Evolutionary conservation across 2,329 filamentous ascomycete genomes (phyloP).

Genomic region (Fusarium sp.): DNA sequence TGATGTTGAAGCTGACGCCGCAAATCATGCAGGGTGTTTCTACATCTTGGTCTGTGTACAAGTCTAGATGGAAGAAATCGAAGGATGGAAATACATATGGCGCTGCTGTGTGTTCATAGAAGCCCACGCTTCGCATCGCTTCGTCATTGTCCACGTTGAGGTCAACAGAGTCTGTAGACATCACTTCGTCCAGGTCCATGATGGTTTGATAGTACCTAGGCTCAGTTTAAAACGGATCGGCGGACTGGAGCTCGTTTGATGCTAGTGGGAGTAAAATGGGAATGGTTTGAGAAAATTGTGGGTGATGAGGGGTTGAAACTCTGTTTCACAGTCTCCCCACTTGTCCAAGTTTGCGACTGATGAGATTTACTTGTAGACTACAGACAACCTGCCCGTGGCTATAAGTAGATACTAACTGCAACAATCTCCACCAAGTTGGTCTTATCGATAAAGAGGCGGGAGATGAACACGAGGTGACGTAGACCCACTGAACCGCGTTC

Average conservation of each 20-base stretch:
- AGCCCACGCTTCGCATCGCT: background rate
- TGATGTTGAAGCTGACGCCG: background rate
- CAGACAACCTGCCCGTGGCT: too few species aligned
- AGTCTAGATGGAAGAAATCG: too few species aligned
- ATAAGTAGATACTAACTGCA: background rate
- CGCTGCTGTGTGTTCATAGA: background rate
- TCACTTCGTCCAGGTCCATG: background rate
- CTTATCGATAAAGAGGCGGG: background rate
- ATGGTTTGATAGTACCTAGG: background rate
- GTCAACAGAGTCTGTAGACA: background rate
- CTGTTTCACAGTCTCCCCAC: background rate
- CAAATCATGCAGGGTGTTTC: background rate
- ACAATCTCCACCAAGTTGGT: rapidly evolving
- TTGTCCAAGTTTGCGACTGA: rapidly evolving
- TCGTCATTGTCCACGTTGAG: background rate
- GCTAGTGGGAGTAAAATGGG: background rate
- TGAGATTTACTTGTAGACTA: background rate
- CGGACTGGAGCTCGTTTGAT: background rate
- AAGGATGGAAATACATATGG: too few species aligned
- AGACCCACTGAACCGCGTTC: background rate
- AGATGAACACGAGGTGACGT: background rate
- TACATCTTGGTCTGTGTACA: background rate
- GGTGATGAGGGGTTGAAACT: background rate
- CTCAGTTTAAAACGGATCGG: background rate
- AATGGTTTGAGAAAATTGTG: background rate